Evolutionary conservation across 257 asterid species (phyloP), one percentile per base, ranked within the genome.

Genomic region (Pogostemon cablin): DNA sequence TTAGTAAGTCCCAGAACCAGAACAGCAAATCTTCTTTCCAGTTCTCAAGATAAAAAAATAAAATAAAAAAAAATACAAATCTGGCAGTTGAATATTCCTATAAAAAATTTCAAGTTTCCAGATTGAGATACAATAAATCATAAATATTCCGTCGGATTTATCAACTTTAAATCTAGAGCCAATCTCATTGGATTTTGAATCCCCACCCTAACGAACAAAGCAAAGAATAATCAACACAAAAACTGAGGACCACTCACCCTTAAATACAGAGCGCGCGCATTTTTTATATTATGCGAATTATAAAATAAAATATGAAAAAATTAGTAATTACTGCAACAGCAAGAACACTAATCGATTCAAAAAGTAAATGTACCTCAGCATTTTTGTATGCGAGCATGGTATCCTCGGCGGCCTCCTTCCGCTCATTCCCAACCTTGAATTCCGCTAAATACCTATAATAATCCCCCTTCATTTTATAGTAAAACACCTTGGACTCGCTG

Each of bases 391-490:
- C 73, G 46, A 72, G 62, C 89, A 86, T 86, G 6, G 92, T 86
- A 40, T 82, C 86, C 74, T 84, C 89, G 9, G 92, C 89, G 41
- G 87, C 87, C 73, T 80, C 75, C 69, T 86, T 86, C n/a, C 87
- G 81, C 62, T 86, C 92, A 66, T 66, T 72, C 72, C 81, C 88
- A 55, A 71, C 85, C 80, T 86, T 86, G 64, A 83, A 86, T 65
- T 86, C 90, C 34, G 90, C 88, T 46, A 86, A 20, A 46, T 86
- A 86, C 72, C 91, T 54, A 74, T 82, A 55, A 54, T 86, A 86
- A 69, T 86, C 92, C 9, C 92, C 92, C 73, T 84, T 86, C 92
- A 86, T 86, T 76, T 86, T 86, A 86, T 82, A 62, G 65, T 86
- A 86, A 64, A 86, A 86, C 9, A 86, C 87, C 78, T 79, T 86